Evolutionary conservation across 176 grass and related monocot genomes (phyloP).

Genomic region (Oryza punctata): DNA sequence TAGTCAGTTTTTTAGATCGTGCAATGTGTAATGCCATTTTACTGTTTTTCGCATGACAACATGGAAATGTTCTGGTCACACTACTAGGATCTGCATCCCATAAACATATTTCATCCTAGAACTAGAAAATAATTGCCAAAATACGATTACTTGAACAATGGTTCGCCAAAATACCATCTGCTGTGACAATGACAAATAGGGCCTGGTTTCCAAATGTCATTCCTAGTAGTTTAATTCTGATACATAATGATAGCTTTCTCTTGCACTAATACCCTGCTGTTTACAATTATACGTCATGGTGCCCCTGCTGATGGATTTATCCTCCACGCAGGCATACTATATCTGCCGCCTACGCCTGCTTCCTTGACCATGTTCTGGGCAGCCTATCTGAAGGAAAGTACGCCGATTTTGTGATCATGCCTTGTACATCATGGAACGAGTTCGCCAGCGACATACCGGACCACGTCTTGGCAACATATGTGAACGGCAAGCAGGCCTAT

Average conservation of each 20-base stretch:
- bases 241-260: not conserved
- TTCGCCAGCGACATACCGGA: constrained; percentile 40
- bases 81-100: not conserved
- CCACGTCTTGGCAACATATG: constrained; percentile 65
- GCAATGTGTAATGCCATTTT: not conserved
- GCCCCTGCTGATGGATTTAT: not conserved
- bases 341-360: constrained; percentile 78
- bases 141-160: not conserved
- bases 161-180: not conserved
- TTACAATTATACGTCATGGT: not conserved
- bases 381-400: constrained; percentile 76
- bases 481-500: constrained; percentile 71
- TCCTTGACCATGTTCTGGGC: constrained; percentile 65
- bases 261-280: not conserved
- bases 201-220: not conserved
- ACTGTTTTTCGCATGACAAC: not conserved
- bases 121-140: not conserved
- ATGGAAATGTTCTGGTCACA: not conserved
- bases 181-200: not conserved
- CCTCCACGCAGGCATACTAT: constrained; percentile 61
- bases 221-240: not conserved
- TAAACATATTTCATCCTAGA: not conserved
- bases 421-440: constrained; percentile 65
- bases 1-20: not conserved
- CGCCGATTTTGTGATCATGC: constrained; percentile 88